Evolutionary conservation across 352 stramenopile species (phyloP), one percentile per base, ranked within the genome.

Genomic region (Phytophthora nicotianae): DNA sequence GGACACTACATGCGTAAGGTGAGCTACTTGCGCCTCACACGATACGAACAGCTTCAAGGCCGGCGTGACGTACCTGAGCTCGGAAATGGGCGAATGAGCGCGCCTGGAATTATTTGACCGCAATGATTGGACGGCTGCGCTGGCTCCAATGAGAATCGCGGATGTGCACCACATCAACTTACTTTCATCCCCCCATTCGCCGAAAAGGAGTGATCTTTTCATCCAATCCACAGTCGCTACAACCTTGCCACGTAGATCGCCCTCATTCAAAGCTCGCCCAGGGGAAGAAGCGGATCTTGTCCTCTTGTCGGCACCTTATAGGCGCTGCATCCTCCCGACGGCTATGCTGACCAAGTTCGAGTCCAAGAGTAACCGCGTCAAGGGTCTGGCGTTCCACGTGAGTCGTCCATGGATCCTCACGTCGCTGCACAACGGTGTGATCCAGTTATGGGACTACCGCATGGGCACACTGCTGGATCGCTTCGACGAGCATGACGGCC

Each of bases 401-500:
- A 97, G 97, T 37, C 90, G 97, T 43, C 98, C 98, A 32, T 99
- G 98, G 97, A 98, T 99, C 71, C 96, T 99, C 71, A 98, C 97
- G 32, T 99, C 97, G 53, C 87, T 99, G 40, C 98, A 99, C 88
- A 99, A 99, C 90, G 98, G 98, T 64, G 95, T 97, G 40, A 97
- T 97, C 70, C 84, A 98, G 77, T 90, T 98, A 52, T 99, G 97
- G 97, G 98, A 99, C 81, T 99, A 99, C 76, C 96, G 97, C 63
- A 99, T 99, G 80, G 97, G 97, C 32, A 99, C 97, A 29, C 86
- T 99, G 23, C 92, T 99, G 14, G 98, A 99, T 77, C 89, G 96
- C 67, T 99, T 99, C 72, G 97, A 99, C 72, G 98, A 99, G 77
- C 97, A 99, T 85, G 97, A 99, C 63, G 98, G 97, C 0, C 98